A percentile compares a stretch with the other conserved stretches of the same genome.
These are phyloP conservation scores for Skeletonema potamos DNA, from an alignment of 108 stramenopile species.

Conservation along the genomic window DNA sequence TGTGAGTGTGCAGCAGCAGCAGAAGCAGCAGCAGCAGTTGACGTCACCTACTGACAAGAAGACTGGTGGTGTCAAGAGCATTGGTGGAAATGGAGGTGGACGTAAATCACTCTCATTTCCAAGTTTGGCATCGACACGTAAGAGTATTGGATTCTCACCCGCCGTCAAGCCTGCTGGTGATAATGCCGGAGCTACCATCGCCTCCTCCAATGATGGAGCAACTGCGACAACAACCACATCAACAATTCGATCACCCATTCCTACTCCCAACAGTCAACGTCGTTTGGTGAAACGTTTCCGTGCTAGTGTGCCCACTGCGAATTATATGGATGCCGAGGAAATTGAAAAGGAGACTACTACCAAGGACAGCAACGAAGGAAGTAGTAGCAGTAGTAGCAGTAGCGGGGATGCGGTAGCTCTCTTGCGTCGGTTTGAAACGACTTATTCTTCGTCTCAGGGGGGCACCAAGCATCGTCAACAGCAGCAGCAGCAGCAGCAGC, in stretches of 20 bases:
- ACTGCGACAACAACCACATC: too few relatives aligned
- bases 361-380: neutral
- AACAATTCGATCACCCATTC: constrained; percentile 32
- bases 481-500: neutral
- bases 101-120: neutral
- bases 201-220: constrained; percentile 6
- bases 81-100: neutral
- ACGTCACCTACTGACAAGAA: neutral
- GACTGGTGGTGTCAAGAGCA: neutral
- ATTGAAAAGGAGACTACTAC: constrained; percentile 10
- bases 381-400: neutral
- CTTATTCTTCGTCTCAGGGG: neutral
- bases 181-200: neutral
- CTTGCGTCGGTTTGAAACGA: neutral
- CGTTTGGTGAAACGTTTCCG: constrained; percentile 34
- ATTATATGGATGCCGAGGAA: constrained; percentile 26
- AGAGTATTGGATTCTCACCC: constrained; percentile 1
- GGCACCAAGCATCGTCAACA: neutral
- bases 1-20: neutral
- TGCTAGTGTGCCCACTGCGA: constrained; percentile 31
- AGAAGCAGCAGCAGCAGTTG: neutral
- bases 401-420: neutral
- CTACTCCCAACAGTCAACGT: constrained; percentile 50
- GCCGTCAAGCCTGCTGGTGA: neutral
- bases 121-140: neutral